Conservation (phyloP, 2,329 filamentous ascomycete species). For the Paramyrothecium roridum region DNA sequence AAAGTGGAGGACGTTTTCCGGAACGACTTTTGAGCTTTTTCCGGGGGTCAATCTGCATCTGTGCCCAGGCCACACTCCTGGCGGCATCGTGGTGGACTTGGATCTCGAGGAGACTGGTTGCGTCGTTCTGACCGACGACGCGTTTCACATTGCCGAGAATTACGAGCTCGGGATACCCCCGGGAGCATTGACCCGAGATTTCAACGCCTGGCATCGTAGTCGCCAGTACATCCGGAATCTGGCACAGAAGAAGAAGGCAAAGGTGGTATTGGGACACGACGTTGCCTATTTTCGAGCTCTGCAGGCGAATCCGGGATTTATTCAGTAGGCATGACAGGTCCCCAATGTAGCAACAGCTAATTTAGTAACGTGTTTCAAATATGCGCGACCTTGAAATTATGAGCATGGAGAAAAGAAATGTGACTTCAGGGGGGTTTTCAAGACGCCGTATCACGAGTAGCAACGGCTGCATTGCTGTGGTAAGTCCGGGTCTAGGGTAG, state of each 20-base stretch:
- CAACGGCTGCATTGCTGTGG: no score
- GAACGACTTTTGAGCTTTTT: not conserved
- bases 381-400: no score
- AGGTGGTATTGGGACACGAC: not conserved
- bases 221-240: not conserved
- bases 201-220: not conserved
- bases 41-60: not conserved
- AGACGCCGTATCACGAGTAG: no score
- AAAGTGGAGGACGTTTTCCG: not conserved
- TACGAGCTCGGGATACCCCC: not conserved
- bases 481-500: no score
- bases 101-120: not conserved
- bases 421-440: no score
- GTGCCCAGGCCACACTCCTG: not conserved
- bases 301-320: no score
- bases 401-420: no score
- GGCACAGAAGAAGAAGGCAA: not conserved
- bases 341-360: no score
- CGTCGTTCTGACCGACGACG: not conserved
- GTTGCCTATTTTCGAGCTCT: not conserved
- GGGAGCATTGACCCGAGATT: not conserved
- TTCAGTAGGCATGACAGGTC: no score
- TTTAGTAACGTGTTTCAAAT: no score
- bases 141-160: not conserved
- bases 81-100: not conserved